phyloP scores from a whole-genome alignment of 2,329 filamentous ascomycete genomes.

The Sporothrix curviconia region DNA sequence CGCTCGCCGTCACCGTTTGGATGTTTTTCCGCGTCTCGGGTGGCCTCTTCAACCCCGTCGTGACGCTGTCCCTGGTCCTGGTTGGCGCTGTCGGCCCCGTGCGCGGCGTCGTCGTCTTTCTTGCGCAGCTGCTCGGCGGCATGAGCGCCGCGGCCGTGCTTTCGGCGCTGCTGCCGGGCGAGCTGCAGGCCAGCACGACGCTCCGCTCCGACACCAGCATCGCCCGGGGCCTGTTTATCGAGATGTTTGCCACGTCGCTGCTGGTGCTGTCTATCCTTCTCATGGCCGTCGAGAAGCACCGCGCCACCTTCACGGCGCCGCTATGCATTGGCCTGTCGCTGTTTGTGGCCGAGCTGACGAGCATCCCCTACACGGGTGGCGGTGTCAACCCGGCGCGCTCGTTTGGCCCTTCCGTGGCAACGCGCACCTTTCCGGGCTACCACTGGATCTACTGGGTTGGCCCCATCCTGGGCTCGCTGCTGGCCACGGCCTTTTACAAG shows the following conservation, averaged over 20 bases:
- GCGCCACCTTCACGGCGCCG: conserved; percentile 63
- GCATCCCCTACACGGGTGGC: conserved; percentile 42
- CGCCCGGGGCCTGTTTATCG: conserved; percentile 57
- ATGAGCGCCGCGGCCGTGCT: conserved; percentile 55
- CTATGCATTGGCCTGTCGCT: conserved; percentile 65
- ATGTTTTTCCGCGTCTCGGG: conserved; percentile 50
- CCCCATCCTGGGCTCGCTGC: conserved; percentile 41
- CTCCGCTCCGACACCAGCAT: conserved; percentile 45
- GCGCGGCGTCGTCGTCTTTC: conserved; percentile 45
- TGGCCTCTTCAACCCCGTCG: conserved; percentile 46
- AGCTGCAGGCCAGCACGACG: conserved; percentile 47
- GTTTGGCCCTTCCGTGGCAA: conserved; percentile 42
- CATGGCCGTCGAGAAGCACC: conserved; percentile 67
- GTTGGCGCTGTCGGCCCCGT: conserved; percentile 49
- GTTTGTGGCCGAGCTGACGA: conserved; percentile 50
- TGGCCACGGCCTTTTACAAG: conserved; percentile 45
- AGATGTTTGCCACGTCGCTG: conserved; percentile 59
- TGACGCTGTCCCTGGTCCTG: conserved; percentile 51
- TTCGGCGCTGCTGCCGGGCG: conserved; percentile 51
- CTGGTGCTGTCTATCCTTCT: conserved; percentile 61
- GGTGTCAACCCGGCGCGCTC: conserved; percentile 46
- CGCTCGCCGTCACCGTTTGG: conserved; percentile 49
- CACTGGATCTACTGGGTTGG: conserved; percentile 53
- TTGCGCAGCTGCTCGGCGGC: conserved; percentile 51
- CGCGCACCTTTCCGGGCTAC: conserved; percentile 35